These are phyloP conservation scores for Yamadazyma diospyri DNA, from an alignment of 1,139 yeast genomes.

Conservation along the genomic window DNA sequence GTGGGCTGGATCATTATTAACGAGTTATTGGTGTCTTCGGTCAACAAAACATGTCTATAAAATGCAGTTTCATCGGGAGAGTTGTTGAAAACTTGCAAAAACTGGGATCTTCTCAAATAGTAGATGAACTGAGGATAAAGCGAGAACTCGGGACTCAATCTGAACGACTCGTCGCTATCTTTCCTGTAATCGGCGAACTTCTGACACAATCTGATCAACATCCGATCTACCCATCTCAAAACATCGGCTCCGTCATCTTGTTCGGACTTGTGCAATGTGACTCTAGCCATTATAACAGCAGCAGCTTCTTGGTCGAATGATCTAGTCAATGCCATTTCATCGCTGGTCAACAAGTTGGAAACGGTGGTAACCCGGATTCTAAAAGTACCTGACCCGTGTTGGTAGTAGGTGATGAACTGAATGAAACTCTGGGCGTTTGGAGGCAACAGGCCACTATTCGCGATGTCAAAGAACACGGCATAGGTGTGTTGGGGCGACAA, in stretches of 20 bases:
- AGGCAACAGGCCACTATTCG: slow-evolving; percentile 46
- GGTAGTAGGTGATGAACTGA: slow-evolving; percentile 75
- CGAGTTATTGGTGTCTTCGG: slow-evolving; percentile 92
- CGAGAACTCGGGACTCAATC: slow-evolving; percentile 46
- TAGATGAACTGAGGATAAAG: slow-evolving; percentile 92
- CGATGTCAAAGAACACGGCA: slow-evolving; percentile 84
- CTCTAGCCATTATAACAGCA: slow-evolving; percentile 91
- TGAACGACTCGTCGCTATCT: slow-evolving; percentile 44
- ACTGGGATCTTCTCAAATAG: slow-evolving; percentile 94
- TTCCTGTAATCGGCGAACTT: slow-evolving; percentile 51
- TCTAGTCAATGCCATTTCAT: slow-evolving; percentile 47
- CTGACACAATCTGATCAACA: slow-evolving; percentile 49
- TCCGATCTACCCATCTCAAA: slow-evolving; percentile 50
- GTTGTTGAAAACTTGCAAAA: slow-evolving; percentile 92
- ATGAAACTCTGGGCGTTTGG: slow-evolving; percentile 53
- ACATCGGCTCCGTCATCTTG: slow-evolving; percentile 57
- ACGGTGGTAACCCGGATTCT: slow-evolving; percentile 91
- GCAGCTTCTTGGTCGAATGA: slow-evolving; percentile 99
- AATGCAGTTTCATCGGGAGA: slow-evolving; percentile 99
- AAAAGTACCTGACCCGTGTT: slow-evolving; percentile 77
- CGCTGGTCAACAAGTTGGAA: slow-evolving; percentile 57
- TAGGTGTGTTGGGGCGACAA: slow-evolving; percentile 84
- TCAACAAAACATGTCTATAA: slow-evolving; percentile 86
- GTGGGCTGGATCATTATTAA: slow-evolving; percentile 97
- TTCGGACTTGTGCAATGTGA: slow-evolving; percentile 87